Percentiles rank a stretch among this genome's conserved stretches.
These are phyloP conservation scores for Leucaena leucocephala DNA, from an alignment of 306 rosid species.

Conservation along the genomic window DNA sequence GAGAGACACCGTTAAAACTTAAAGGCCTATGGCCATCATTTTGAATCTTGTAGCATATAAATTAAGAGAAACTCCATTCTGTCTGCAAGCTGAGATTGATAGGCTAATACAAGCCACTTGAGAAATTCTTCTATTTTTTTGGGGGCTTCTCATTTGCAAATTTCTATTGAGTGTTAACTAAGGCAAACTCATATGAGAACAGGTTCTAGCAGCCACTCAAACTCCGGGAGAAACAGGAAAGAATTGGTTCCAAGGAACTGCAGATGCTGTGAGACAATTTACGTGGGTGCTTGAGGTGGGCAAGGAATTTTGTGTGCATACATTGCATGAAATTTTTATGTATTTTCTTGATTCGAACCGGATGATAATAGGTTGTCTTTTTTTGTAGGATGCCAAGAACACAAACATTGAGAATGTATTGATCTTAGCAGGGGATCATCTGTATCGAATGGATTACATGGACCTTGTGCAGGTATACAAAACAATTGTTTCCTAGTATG, in stretches of 20 bases:
- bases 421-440: constrained; percentile 93
- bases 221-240: constrained; percentile 92
- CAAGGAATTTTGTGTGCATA: neutral
- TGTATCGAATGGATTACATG: constrained; percentile 95
- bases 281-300: constrained; percentile 94
- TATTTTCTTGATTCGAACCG: constrained; percentile 9
- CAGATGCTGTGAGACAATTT: constrained; percentile 98
- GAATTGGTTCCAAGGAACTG: constrained; percentile 97
- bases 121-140: neutral
- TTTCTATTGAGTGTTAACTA: constrained; percentile 22
- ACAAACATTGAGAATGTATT: constrained; percentile 68
- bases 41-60: neutral
- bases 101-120: constrained; percentile 20
- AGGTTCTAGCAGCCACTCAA: constrained; percentile 99
- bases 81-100: constrained; percentile 30
- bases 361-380: constrained; percentile 1
- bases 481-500: neutral
- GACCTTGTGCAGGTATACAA: constrained; percentile 76
- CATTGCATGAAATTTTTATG: constrained; percentile 3
- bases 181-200: constrained; percentile 40
- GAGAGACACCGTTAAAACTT: neutral
- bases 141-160: neutral
- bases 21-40: neutral
- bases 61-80: neutral
- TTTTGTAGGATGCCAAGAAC: constrained; percentile 81